Base-by-base conservation (phyloP, 352 stramenopile genomes). In the Elongisporangium senticosum region DNA sequence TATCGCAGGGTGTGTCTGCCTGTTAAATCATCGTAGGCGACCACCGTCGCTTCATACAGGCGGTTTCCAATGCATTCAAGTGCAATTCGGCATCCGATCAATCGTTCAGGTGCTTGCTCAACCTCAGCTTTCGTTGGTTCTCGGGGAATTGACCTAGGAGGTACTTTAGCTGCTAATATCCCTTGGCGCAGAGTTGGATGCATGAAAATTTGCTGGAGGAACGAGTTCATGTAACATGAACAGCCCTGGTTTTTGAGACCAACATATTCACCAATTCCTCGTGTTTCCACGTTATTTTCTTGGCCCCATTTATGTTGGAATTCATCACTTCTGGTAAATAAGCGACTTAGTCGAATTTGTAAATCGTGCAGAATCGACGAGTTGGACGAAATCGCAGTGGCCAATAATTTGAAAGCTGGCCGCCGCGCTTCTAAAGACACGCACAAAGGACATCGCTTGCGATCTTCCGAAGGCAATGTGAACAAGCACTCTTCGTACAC, bases 191-290 rank as follows among this genome's bases (percentile, higher is more conserved):
- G 68, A 8, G 74, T 89, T 3, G 81, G 77, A 48, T 94, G 81
- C 81, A 96, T 96, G 59, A 96, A 99, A 11, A 99, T 69, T 63
- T 99, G 96, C 70, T 99, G 98, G 17, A 99, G 75, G 17, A 99
- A 92, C 1, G 95, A 99, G 68, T 99, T 99, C 93, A 99, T 99
- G 82, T 99, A 99, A 80, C 98, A 99, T 8, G 97, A 99, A 69
- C 96, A 99, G 51, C 97, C 98, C 66, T 99, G 96, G 67, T 99
- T 99, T 71, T 98, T 98, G 0, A 99, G 73, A 2, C 97, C 98
- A 14, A 96, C 91, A 50, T 94, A 77, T 51, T 96, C 86, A 8
- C 80, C 86, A 40, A 77, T 93, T 11, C 81, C 83, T 24, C 86
- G 76, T 7, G 84, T 89, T 64, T 93, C 83, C 21, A 93, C 75